Evolutionary conservation across 257 asterid genomes (phyloP).

Genomic region (Handroanthus guayacan): DNA sequence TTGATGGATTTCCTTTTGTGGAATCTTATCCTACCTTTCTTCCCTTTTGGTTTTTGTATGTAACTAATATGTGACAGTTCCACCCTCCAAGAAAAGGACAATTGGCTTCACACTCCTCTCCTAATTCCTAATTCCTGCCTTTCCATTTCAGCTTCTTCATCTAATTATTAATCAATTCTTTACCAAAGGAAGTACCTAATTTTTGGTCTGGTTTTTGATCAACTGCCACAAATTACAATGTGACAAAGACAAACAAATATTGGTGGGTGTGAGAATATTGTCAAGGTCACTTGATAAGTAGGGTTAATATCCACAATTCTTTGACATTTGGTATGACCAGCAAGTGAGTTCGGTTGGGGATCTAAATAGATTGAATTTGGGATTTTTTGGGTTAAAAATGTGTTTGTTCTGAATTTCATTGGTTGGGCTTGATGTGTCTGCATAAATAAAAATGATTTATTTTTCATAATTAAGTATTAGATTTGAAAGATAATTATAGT

Average conservation of each 20-base stretch:
- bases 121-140: constrained; percentile 8
- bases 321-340: background rate
- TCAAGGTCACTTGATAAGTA: background rate
- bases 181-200: constrained; percentile 29
- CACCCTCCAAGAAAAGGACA: constrained; percentile 28
- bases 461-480: too few species aligned
- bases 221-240: constrained; percentile 10
- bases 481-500: too few species aligned
- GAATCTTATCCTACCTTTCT: constrained; percentile 20
- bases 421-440: too few species aligned
- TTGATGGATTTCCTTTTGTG: constrained; percentile 2
- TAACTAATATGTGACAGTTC: background rate
- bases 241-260: background rate
- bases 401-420: too few species aligned
- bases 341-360: too few species aligned
- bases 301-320: background rate
- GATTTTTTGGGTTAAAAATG: too few species aligned
- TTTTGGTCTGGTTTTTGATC: constrained; percentile 26
- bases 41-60: constrained; percentile 21
- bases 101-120: constrained; percentile 9
- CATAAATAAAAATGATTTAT: too few species aligned
- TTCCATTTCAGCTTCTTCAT: background rate
- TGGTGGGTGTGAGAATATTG: background rate
- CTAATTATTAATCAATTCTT: background rate
- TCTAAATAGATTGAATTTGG: too few species aligned